Conservation (phyloP, 495 filamentous ascomycete genomes). For the Aspergillus ellipticus region DNA sequence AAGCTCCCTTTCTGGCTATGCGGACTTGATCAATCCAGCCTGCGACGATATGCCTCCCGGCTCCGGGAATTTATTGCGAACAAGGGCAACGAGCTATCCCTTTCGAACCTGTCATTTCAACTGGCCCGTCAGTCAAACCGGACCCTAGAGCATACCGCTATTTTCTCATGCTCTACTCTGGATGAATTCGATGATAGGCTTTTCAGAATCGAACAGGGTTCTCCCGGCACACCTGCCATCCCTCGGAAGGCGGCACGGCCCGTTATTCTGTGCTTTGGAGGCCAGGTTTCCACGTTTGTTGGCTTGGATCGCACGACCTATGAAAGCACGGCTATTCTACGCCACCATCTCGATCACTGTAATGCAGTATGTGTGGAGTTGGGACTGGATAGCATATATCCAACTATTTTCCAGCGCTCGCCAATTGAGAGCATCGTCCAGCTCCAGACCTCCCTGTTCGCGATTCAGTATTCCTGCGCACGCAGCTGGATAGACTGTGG, state of each 20-base stretch:
- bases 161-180: not conserved
- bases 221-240: too few species aligned
- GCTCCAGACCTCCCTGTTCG: constrained; percentile 41
- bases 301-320: constrained; percentile 36
- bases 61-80: too few species aligned
- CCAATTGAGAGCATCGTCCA: constrained; percentile 33
- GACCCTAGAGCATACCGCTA: too few species aligned
- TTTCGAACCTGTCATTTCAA: too few species aligned
- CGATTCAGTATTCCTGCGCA: constrained; percentile 45
- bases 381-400: constrained; percentile 38
- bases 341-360: constrained; percentile 27
- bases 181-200: not conserved
- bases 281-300: constrained; percentile 40
- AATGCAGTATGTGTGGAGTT: constrained; percentile 5
- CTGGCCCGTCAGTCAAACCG: too few species aligned
- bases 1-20: not conserved
- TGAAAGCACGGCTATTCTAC: constrained; percentile 23
- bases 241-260: constrained; percentile 13
- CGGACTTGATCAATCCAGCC: too few species aligned
- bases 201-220: not conserved
- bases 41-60: too few species aligned
- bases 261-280: constrained; percentile 51
- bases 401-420: constrained; percentile 38
- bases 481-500: constrained; percentile 46
- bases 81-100: too few species aligned